Base-by-base conservation (phyloP, 1,284 basidiomycete species). In the Cutaneotrichosporon cyanovorans region DNA sequence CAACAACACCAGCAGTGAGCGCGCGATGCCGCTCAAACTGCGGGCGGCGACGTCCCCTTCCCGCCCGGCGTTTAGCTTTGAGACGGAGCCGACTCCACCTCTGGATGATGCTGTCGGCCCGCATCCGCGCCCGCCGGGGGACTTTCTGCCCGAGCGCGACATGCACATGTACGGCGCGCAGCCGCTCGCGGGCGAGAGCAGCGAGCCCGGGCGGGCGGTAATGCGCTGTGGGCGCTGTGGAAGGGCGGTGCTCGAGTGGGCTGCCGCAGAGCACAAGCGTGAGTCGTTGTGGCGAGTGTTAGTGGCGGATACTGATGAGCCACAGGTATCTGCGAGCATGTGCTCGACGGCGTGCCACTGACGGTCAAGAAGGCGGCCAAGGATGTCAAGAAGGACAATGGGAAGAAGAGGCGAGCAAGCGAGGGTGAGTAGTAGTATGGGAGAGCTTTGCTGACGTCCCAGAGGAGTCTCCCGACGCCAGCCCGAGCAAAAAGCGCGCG, bases 131-230 rank as follows among this genome's bases (percentile, higher is more conserved):
- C 85, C 86, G 0, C 87, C 87, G 0, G 84, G 85, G 19, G 77
- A 81, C 73, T 87, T 85, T 80, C 80, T 90, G 14, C 80, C 84
- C 22, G 84, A 84, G 8, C 79, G 78, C 51, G 85, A 89, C 63
- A 90, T 90, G 87, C 84, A 84, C 74, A 77, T 85, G 51, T 91
- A 85, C 68, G 87, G 87, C 30, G 76, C 81, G 4, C 76, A 81
- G 49, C 86, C 87, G 14, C 75, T 88, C 41, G 76, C 59, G 33
- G 32, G 53, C 40, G 75, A 58, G 31, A 14, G 48, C 45, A 14
- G 25, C 34, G 66, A 70, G 75, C 77, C 19, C 75, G 85, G 69
- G 45, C 78, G 85, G 37, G 85, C 84, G 19, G 68, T 90, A 18
- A 79, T 85, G 39, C 80, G 78, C 50, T 93, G 88, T 69, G 78